Evolutionary conservation across 177 flowering plant genomes (phyloP), one percentile per base, ranked within the genome.

Genomic region (Tripterygium wilfordii): DNA sequence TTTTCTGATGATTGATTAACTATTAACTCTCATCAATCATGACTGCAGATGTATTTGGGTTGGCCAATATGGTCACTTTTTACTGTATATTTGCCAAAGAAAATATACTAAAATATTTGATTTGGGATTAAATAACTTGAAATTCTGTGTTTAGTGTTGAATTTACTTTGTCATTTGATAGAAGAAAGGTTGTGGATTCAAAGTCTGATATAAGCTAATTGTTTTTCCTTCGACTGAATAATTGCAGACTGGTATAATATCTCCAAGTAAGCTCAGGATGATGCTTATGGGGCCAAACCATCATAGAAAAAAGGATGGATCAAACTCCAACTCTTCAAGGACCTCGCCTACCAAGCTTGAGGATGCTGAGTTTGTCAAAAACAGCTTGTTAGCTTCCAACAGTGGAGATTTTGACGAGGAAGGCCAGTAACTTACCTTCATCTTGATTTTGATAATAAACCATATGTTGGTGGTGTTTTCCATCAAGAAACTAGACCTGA

Each of bases 211-310:
- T n/a, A n/a, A n/a, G n/a, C n/a, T n/a, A n/a, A n/a, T n/a, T 28
- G 23, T 13, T 18, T 17, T 29, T 12, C 22, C 13, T 42, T 44
- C 29, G 8, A 15, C 24, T 29, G 15, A 3, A 26, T 1, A 22
- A 5, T n/a, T 76, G 69, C 67, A 88, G 98, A 74, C 69, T 56
- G 96, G 96, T 14, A 68, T 88, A 29, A 78, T 85, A 39, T 91
- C 98, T 48, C 98, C 98, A 19, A 88, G 83, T 70, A 90, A 90
- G 53, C 53, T 90, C 68, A 76, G 98, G 74, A 76, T 88, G 83
- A 90, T 79, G 66, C 86, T 90, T 6, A 64, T 83, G 27, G 92
- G 95, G 32, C 62, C 79, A 49, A 79, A 60, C 45, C 43, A 77
- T 57, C 71, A 62, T 36, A 76, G 61, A 43, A 80, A 71, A 62